These are phyloP conservation scores for Apocynum venetum DNA, from an alignment of 257 asterid genomes.

Conservation along the genomic window DNA sequence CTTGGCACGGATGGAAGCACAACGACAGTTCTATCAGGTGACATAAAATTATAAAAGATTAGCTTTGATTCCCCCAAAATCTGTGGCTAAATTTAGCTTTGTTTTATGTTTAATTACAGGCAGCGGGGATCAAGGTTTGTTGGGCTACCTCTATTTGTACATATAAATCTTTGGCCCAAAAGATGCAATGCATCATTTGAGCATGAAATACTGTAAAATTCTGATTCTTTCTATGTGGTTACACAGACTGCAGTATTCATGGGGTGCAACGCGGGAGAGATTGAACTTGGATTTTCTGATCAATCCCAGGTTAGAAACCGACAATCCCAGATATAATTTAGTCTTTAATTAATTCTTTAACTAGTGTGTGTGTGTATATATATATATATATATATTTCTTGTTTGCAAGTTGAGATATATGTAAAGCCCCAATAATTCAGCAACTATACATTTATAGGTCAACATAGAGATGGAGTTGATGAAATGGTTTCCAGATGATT, in stretches of 20 bases:
- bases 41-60: background rate
- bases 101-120: constrained; percentile 36
- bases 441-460: constrained; percentile 28
- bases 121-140: constrained; percentile 79
- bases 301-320: constrained; percentile 39
- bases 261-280: constrained; percentile 75
- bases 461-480: constrained; percentile 52
- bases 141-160: background rate
- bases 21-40: constrained; percentile 67
- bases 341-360: no score
- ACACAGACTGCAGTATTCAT: constrained; percentile 53
- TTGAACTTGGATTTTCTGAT: constrained; percentile 63
- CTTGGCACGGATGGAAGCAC: constrained; percentile 39
- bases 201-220: background rate
- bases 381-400: no score
- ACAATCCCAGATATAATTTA: background rate
- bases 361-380: no score
- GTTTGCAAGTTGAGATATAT: background rate
- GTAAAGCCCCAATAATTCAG: no score
- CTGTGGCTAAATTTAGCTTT: background rate
- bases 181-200: background rate
- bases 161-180: background rate
- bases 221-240: background rate
- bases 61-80: background rate
- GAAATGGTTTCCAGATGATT: constrained; percentile 33